Evolutionary conservation across 2,329 filamentous ascomycete species (phyloP), one percentile per base, ranked within the genome.

Genomic region (Tolypocladium amazonense): DNA sequence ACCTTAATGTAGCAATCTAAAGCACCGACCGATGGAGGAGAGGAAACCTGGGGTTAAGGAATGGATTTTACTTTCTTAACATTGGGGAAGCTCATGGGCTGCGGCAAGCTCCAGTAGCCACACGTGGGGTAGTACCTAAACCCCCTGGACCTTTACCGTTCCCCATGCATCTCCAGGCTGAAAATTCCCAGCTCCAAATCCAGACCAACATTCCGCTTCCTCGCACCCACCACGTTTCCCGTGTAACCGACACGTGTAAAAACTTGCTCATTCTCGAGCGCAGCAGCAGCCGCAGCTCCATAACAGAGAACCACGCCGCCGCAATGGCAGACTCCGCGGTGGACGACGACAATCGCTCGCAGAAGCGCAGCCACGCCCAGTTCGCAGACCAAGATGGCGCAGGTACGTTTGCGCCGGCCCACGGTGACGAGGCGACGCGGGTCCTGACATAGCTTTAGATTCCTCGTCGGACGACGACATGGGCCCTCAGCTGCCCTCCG

Each of bases 401-500:
- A 62, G 76, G 76, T 76, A 70, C 56, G 70, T 61, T 55, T n/a
- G 47, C 27, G 47, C 27, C 27, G 4, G 20, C 47, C 15, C 15
- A 33, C 27, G 27, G 18, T 7, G 18, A 52, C 18, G 47, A 35
- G 33, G 18, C 27, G 18, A 33, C 11, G 27, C 8, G 4, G 27
- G 27, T 43, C 30, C 58, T 57, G 45, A 70, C 61, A 45, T 33
- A 33, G 59, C 45, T 38, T 63, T 60, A 81, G 85, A 84, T 58
- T 85, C 82, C 68, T 95, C 90, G 41, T 93, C 89, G 5, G 89
- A 91, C 68, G 92, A 97, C 76, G 92, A 96, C 71, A 94, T 97
- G 77, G 94, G 94, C 52, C 94, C 94, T 35, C 88, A 93, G 66
- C 83, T 97, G 37, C 93, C 94, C 52, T 88, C 91, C 2, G 83